A percentile compares a stretch with the other conserved stretches of the same genome.
Evolutionary conservation across 345 rosid genomes (phyloP).

Genomic region (Eucalyptus shirleyi): DNA sequence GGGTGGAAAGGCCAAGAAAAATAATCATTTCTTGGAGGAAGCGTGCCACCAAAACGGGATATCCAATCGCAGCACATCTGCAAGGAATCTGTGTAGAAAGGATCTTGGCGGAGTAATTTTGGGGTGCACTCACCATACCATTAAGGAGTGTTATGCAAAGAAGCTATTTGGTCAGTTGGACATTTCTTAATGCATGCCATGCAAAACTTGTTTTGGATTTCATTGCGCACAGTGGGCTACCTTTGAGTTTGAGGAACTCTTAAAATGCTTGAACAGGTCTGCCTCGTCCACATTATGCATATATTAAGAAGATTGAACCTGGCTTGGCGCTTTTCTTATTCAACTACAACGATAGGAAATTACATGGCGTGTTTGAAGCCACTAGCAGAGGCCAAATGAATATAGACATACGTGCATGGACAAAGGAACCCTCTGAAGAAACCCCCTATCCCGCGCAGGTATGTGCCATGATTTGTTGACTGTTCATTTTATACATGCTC

Average conservation of each 20-base stretch:
- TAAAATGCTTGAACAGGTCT: slow-evolving; percentile 25
- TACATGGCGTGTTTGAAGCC: slow-evolving; percentile 54
- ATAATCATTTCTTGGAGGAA: not conserved
- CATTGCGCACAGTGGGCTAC: not conserved
- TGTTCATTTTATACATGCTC: not conserved
- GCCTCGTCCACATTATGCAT: slow-evolving; percentile 30
- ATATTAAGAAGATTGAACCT: slow-evolving; percentile 34
- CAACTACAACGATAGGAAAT: slow-evolving; percentile 49
- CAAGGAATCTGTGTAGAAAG: slow-evolving; percentile 24
- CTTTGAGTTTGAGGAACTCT: not conserved
- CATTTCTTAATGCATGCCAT: not conserved
- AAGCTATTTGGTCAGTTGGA: slow-evolving; percentile 42
- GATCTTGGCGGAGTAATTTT: slow-evolving; percentile 43
- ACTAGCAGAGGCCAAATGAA: slow-evolving; percentile 26
- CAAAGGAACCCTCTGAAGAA: slow-evolving; percentile 18
- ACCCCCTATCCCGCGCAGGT: slow-evolving; percentile 58
- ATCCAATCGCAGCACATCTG: not conserved
- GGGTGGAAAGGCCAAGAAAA: not conserved
- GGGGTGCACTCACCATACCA: slow-evolving; percentile 46
- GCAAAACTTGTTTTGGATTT: not conserved
- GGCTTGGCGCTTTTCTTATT: slow-evolving; percentile 47
- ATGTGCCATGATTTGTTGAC: not conserved
- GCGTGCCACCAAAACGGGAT: not conserved
- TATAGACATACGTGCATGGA: slow-evolving; percentile 41
- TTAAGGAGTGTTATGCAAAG: slow-evolving; percentile 28